Evolutionary conservation across 2,329 filamentous ascomycete species (phyloP), one percentile per base, ranked within the genome.

Genomic region (Pestalotiopsis sp.): DNA sequence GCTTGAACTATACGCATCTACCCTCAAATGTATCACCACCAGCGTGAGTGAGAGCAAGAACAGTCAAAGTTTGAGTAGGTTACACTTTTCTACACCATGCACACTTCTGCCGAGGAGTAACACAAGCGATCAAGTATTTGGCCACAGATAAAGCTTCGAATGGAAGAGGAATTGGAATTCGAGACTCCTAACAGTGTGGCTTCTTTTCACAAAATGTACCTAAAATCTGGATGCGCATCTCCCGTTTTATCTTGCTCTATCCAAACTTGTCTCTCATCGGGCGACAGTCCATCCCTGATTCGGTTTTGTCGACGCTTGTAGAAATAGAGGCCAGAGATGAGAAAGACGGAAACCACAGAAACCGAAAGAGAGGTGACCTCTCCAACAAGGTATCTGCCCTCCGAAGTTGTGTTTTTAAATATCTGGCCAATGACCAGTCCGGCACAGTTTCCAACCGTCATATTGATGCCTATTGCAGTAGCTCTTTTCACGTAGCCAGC

Each of bases 341-440:
- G 66, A n/a, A 49, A 17, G 23, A 36, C 23, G 27, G 59, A 68
- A n/a, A 14, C 66, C 20, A 65, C 39, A 17, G 36, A 36, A 41
- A 59, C 36, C 11, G 27, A 61, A 5, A 68, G 45, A 23, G 66
- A 68, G 4, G 66, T 68, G 14, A 61, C 58, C 17, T 64, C 58
- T 1, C 66, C 66, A 11, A 52, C 39, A 12, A 68, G 39, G 23
- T 68, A 68, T 11, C 66, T 14, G 4, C 66, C 66, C n/a, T 68
- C 66, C 20, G 66, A 49, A 3, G 66, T 64, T 14, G 66, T 68
- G 59, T 68, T 61, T 27, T 64, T 68, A 41, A 68, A 68, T 14
- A 68, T 68, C 27, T 65, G 66, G 23, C 57, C 66, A 57, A 68
- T 68, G 20, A 68, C 66, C 20, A 68, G 27, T 25, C 66, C 66